These are phyloP conservation scores for Plantago coronopus DNA, from an alignment of 305 asterid genomes.

Conservation along the genomic window DNA sequence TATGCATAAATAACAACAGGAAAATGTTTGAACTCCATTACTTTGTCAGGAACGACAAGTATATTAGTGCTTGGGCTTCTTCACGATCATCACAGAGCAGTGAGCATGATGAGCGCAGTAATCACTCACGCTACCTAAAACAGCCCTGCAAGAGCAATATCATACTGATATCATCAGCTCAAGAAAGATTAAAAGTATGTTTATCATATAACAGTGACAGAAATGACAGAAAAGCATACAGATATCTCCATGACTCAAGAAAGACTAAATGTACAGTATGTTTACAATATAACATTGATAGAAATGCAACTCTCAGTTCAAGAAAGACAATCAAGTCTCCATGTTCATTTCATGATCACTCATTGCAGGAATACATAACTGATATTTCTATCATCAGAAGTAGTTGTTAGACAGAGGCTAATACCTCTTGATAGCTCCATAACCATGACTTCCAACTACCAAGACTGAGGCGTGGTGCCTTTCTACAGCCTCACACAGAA, in stretches of 20 bases:
- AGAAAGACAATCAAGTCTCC: no score
- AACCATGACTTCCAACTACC: conserved; percentile 81
- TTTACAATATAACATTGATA: no score
- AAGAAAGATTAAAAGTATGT: neutral
- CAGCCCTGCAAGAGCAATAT: conserved; percentile 50
- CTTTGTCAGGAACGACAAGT: neutral
- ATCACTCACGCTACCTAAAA: conserved; percentile 87
- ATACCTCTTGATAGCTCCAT: conserved; percentile 86
- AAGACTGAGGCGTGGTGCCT: conserved; percentile 59
- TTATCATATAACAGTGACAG: no score
- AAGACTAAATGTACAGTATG: no score
- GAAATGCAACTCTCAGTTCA: no score
- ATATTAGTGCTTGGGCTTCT: conserved; percentile 55
- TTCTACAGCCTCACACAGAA: conserved; percentile 76
- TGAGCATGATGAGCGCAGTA: conserved; percentile 90
- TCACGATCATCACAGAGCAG: conserved; percentile 86
- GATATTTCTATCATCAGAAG: neutral
- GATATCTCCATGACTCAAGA: neutral
- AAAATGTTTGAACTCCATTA: no score
- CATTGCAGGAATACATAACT: neutral
- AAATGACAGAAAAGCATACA: no score
- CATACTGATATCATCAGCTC: conserved; percentile 3
- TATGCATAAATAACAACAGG: neutral
- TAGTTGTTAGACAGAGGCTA: neutral
- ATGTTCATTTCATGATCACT: no score